A percentile compares a stretch with the other conserved stretches of the same genome.
phyloP scores from a whole-genome alignment of 2,329 filamentous ascomycete genomes.

The Colletotrichum filicis region DNA sequence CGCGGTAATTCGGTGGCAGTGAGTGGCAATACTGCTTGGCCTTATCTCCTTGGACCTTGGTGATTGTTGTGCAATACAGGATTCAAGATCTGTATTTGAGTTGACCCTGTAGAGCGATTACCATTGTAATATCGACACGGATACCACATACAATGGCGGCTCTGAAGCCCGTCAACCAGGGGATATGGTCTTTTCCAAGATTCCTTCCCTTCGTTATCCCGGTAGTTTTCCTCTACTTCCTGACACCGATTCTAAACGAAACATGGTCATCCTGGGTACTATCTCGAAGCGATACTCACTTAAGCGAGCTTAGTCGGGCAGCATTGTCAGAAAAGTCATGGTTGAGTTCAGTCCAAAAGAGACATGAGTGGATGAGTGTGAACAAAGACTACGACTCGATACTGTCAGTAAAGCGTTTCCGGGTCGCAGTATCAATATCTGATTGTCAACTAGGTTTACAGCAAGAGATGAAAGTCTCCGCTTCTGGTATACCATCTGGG shows the following conservation, averaged over 20 bases:
- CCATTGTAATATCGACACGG: not conserved
- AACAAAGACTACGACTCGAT: not conserved
- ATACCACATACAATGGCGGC: not conserved
- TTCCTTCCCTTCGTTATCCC: not conserved
- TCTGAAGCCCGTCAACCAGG: not conserved
- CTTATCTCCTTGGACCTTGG: not conserved
- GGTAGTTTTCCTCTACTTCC: not conserved
- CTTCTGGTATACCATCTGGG: constrained; percentile 47
- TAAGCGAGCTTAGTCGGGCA: not conserved
- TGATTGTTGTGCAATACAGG: not conserved
- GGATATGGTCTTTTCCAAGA: not conserved
- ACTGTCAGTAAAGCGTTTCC: not conserved
- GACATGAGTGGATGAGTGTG: not conserved
- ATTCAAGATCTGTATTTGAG: not conserved
- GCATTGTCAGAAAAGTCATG: not conserved
- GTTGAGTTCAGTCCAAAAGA: not conserved
- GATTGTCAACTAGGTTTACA: not conserved
- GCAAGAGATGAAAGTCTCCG: not conserved
- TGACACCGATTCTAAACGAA: not conserved
- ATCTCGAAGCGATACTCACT: not conserved
- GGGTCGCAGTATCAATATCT: no score
- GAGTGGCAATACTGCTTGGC: not conserved
- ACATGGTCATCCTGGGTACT: not conserved
- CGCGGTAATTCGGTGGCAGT: no score
- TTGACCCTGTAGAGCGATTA: not conserved